Base-by-base conservation (phyloP, 768 basidiomycete species). In the Favolaschia claudopus region DNA sequence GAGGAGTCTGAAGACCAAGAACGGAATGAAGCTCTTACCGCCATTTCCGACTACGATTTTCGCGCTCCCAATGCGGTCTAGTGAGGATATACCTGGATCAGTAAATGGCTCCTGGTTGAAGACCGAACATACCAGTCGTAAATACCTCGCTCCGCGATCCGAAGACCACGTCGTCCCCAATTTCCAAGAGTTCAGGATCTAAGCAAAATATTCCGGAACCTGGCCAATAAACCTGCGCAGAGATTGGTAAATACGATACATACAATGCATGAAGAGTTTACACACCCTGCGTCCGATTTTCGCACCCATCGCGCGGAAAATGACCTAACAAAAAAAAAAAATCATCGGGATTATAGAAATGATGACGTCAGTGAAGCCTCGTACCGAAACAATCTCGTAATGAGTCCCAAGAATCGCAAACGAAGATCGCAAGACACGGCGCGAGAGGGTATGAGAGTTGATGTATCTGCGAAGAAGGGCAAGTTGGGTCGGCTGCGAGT, bases 101-200 rank as follows among this genome's bases (percentile, higher is more conserved):
- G 36, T n/a, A n/a, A n/a, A n/a, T n/a, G n/a, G n/a, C n/a, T n/a
- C n/a, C n/a, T 7, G n/a, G 7, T 19, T 8, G 24, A 29, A 28
- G 2, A 20, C 2, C 2, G 3, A 19, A 1, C 51, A 40, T 40
- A 42, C 51, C 52, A 31, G 55, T 56, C 1, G 80, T 82, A 51
- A 79, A 76, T 10, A 82, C 58, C 60, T 77, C 74, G 14, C 77
- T 77, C 29, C 75, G 74, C 17, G 79, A 79, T 6, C 81, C 81
- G 58, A 82, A 82, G 20, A 81, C 76, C 27, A 82, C 81, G 63
- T 82, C 77, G 61, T 82, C 76, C 19, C 81, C 81, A 25, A 82
- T 77, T 45, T 79, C 78, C 42, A 82, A 69, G 15, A 82, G 67
- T 64, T 82, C 81, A 4, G 81, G 81, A 56, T 82, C 81, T 7